These are phyloP conservation scores for Saccharum spontaneum DNA, from an alignment of 176 grass and related monocot genomes.

Conservation along the genomic window DNA sequence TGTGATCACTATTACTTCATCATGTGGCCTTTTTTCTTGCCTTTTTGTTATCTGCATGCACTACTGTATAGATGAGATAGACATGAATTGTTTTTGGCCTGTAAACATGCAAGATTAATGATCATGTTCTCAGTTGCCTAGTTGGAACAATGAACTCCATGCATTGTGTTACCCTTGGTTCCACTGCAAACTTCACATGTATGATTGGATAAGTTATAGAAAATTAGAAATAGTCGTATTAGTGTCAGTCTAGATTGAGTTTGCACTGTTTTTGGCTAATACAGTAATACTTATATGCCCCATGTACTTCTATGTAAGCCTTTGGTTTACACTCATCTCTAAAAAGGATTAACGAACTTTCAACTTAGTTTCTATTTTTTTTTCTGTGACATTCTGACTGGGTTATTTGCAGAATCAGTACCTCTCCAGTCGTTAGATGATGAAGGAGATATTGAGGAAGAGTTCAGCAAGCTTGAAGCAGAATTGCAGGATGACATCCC, in stretches of 20 bases:
- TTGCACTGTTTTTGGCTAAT: background rate
- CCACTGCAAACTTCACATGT: constrained; percentile 6
- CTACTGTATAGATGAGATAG: constrained; percentile 3
- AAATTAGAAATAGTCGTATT: constrained; percentile 7
- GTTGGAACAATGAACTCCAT: background rate
- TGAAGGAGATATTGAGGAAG: constrained; percentile 72
- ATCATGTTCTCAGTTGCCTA: constrained; percentile 16
- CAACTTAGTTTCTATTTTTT: background rate
- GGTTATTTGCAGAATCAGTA: constrained; percentile 53
- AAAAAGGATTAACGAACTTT: constrained; percentile 8
- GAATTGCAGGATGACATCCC: constrained; percentile 54
- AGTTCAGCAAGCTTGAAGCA: constrained; percentile 75
- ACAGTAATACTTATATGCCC: background rate
- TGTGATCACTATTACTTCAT: background rate
- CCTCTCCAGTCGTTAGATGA: constrained; percentile 41
- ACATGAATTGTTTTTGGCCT: background rate
- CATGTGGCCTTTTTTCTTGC: background rate
- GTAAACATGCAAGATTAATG: background rate
- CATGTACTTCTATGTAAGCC: background rate
- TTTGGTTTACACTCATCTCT: background rate
- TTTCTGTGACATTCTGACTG: constrained; percentile 17
- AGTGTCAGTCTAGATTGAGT: background rate
- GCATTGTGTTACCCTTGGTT: background rate
- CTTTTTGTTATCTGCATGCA: background rate
- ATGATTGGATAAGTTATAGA: background rate